phyloP scores from a whole-genome alignment of 2,329 filamentous ascomycete genomes.

The Alternaria solani region DNA sequence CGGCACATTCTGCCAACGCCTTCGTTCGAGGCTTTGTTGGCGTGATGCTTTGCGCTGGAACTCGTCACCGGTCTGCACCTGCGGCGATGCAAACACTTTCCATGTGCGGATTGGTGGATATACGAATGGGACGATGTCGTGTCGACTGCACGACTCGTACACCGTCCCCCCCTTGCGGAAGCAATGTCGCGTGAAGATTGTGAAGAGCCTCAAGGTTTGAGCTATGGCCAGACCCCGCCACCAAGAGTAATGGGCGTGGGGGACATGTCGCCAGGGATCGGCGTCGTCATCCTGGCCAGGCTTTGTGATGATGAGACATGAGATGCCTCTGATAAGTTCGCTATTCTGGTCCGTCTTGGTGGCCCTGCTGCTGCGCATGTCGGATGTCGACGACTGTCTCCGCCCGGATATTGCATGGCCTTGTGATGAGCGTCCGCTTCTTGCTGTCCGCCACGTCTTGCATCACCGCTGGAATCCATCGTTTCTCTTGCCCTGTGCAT shows the following conservation, averaged over 20 bases:
- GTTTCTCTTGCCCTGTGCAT: slow-evolving; percentile 36
- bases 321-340: slow-evolving; percentile 5
- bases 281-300: slow-evolving; percentile 18
- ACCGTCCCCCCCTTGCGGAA: not conserved
- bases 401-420: slow-evolving; percentile 37
- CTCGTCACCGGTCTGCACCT: not conserved
- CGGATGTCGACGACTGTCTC: slow-evolving; percentile 23
- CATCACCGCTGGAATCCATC: slow-evolving; percentile 26
- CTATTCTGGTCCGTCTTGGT: slow-evolving; percentile 10
- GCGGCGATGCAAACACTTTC: slow-evolving; percentile 8
- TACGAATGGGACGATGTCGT: slow-evolving; percentile 1
- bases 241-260: slow-evolving; percentile 37
- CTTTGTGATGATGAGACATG: slow-evolving; percentile 23
- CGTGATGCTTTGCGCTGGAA: not conserved
- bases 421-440: slow-evolving; percentile 35
- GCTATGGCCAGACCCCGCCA: slow-evolving; percentile 30
- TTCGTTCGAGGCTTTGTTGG: slow-evolving; percentile 2
- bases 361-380: slow-evolving; percentile 8
- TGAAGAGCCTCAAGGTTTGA: slow-evolving; percentile 27
- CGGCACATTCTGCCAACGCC: slow-evolving; percentile 22
- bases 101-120: not conserved
- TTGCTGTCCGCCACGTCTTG: slow-evolving; percentile 46
- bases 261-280: slow-evolving; percentile 18
- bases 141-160: slow-evolving; percentile 6
- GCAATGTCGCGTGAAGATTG: slow-evolving; percentile 13